phyloP scores from a whole-genome alignment of 805 yeast species.

The Candida ortonii region DNA sequence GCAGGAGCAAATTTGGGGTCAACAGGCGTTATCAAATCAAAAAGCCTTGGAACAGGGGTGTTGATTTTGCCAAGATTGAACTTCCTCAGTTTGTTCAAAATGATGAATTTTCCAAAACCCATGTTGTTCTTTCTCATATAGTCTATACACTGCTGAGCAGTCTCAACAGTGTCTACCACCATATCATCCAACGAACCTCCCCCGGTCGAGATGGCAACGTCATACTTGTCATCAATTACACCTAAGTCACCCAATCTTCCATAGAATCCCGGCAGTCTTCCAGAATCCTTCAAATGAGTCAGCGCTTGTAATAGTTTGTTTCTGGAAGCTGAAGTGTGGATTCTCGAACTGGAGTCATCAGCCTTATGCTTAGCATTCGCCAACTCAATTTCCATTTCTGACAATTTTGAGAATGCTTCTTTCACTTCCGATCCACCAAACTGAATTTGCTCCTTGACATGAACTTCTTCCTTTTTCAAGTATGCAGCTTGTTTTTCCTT shows the following conservation, averaged over 20 bases:
- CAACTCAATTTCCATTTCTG: conserved; percentile 53
- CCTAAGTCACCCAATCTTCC: conserved; percentile 94
- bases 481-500: conserved; percentile 46
- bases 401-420: conserved; percentile 46
- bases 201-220: conserved; percentile 93
- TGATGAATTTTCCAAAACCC: conserved; percentile 87
- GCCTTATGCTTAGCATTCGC: conserved; percentile 56
- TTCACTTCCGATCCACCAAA: conserved; percentile 57
- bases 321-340: conserved; percentile 60
- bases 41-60: conserved; percentile 83
- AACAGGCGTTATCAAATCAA: conserved; percentile 73
- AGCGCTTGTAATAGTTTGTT: conserved; percentile 71
- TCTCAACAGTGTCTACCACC: conserved; percentile 78
- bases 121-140: conserved; percentile 75
- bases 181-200: conserved; percentile 87
- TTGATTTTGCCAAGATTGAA: conserved; percentile 55
- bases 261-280: conserved; percentile 79
- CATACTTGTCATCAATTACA: conserved; percentile 82
- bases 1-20: conserved; percentile 77
- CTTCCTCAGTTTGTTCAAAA: conserved; percentile 68
- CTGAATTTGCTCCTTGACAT: conserved; percentile 50
- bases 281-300: conserved; percentile 66
- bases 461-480: conserved; percentile 47
- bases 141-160: conserved; percentile 65
- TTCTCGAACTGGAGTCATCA: conserved; percentile 61